A percentile compares a stretch with the other conserved stretches of the same genome.
phyloP scores from a whole-genome alignment of 208 protist genomes.

The Lotmaria passim region DNA sequence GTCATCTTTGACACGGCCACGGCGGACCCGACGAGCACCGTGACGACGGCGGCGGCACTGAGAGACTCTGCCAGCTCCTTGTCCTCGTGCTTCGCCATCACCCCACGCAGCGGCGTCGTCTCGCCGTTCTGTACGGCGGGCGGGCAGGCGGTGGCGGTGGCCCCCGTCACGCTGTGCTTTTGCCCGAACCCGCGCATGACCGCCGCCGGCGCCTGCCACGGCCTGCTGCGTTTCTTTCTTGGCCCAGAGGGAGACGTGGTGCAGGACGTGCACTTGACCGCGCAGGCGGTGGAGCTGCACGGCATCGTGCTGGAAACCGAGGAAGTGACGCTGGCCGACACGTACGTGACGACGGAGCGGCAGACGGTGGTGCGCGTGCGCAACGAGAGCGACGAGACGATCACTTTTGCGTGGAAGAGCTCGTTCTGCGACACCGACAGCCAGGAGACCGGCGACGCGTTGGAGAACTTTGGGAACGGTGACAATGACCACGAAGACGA shows the following conservation, averaged over 20 bases:
- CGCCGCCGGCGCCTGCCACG: slow-evolving; percentile 23
- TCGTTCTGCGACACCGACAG: slow-evolving; percentile 38
- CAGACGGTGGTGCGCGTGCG: slow-evolving; percentile 82
- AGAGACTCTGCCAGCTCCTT: slow-evolving; percentile 48
- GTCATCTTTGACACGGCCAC: slow-evolving; percentile 27
- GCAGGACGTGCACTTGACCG: slow-evolving; percentile 72
- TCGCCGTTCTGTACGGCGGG: slow-evolving; percentile 58
- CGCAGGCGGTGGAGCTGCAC: slow-evolving; percentile 66
- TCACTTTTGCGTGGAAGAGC: slow-evolving; percentile 87
- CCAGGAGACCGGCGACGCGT: neutral
- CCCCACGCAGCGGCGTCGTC: slow-evolving; percentile 58
- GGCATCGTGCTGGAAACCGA: slow-evolving; percentile 67
- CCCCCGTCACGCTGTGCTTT: slow-evolving; percentile 40
- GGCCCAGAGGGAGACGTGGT: slow-evolving; percentile 82
- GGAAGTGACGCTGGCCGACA: slow-evolving; percentile 75
- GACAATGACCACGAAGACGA: slow-evolving; percentile 1
- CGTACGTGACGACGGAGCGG: slow-evolving; percentile 91
- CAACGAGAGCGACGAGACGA: slow-evolving; percentile 85
- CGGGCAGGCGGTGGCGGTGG: slow-evolving; percentile 34
- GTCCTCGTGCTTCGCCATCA: slow-evolving; percentile 67
- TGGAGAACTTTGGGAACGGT: neutral
- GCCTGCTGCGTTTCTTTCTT: slow-evolving; percentile 78
- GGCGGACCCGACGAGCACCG: neutral
- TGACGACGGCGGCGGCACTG: neutral
- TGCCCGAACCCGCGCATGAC: slow-evolving; percentile 14